Percentiles rank a stretch among this genome's conserved stretches.
phyloP scores from a whole-genome alignment of 73 alveolate species.

The Paramecium octaurelia region DNA sequence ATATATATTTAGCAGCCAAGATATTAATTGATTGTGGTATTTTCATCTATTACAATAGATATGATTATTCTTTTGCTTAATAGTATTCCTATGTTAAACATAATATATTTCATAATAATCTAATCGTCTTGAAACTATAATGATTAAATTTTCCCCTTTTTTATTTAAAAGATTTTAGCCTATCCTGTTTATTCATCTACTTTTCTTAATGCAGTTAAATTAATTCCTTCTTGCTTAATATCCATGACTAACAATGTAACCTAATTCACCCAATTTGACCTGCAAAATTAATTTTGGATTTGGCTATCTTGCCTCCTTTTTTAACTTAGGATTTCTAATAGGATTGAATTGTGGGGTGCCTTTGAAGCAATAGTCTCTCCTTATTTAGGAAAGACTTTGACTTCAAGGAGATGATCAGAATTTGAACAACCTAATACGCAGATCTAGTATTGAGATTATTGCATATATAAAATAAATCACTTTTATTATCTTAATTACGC shows the following conservation, averaged over 20 bases:
- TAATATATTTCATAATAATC: too few species aligned
- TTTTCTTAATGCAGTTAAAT: slow-evolving; percentile 49
- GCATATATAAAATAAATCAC: slow-evolving; percentile 30
- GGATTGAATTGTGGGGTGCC: neutral
- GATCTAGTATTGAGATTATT: slow-evolving; percentile 28
- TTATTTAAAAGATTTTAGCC: slow-evolving; percentile 52
- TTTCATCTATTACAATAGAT: slow-evolving; percentile 59
- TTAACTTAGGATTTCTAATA: slow-evolving; percentile 47
- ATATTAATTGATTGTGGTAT: slow-evolving; percentile 58
- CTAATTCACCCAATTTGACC: slow-evolving; percentile 66
- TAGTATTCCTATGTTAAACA: slow-evolving; percentile 48
- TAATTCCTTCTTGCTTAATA: slow-evolving; percentile 26
- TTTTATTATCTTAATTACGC: slow-evolving; percentile 1
- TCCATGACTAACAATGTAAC: slow-evolving; percentile 45
- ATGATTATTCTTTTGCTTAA: neutral
- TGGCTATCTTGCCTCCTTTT: slow-evolving; percentile 73
- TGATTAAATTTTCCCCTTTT: slow-evolving; percentile 60
- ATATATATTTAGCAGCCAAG: slow-evolving; percentile 55
- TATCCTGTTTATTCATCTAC: slow-evolving; percentile 60
- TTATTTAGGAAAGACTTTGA: slow-evolving; percentile 52
- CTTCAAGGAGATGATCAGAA: slow-evolving; percentile 65
- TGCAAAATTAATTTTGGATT: slow-evolving; percentile 51
- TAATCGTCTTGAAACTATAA: too few species aligned
- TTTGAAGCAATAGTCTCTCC: slow-evolving; percentile 68
- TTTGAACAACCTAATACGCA: slow-evolving; percentile 67